Percentiles rank a stretch among this genome's conserved stretches.
phyloP scores from a whole-genome alignment of 129 eudicot species.

The Dittrichia graveolens region DNA sequence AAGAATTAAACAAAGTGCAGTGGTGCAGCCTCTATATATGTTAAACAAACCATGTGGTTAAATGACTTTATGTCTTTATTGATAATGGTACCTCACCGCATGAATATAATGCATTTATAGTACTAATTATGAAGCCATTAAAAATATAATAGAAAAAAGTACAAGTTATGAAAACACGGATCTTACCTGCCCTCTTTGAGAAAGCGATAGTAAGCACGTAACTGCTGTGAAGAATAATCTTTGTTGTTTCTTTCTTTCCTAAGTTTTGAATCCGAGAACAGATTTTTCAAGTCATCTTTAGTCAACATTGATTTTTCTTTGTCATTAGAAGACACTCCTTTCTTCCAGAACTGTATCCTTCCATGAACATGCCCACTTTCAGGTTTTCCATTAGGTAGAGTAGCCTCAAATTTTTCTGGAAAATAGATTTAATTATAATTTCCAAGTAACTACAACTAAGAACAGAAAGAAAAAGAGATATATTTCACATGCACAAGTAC shows the following conservation, averaged over 20 bases:
- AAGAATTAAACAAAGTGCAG: not conserved
- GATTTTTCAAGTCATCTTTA: slow-evolving; percentile 36
- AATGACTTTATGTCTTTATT: not conserved
- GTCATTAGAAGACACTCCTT: slow-evolving; percentile 31
- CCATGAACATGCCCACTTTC: slow-evolving; percentile 40
- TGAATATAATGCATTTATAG: not conserved
- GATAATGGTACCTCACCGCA: not conserved
- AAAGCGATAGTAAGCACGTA: slow-evolving; percentile 66
- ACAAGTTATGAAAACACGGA: not conserved
- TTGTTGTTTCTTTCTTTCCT: slow-evolving; percentile 33
- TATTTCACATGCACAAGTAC: not conserved
- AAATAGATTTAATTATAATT: slow-evolving; percentile 17
- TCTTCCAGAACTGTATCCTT: slow-evolving; percentile 42
- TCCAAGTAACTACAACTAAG: slow-evolving; percentile 6
- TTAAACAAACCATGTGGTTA: not conserved
- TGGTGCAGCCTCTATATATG: slow-evolving; percentile 15
- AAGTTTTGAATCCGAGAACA: slow-evolving; percentile 28
- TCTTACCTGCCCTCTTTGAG: slow-evolving; percentile 84
- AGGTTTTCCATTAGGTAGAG: slow-evolving; percentile 37
- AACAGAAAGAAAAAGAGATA: slow-evolving; percentile 14
- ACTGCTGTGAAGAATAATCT: slow-evolving; percentile 47
- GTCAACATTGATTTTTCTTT: slow-evolving; percentile 40
- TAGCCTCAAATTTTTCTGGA: slow-evolving; percentile 51
- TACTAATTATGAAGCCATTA: not conserved
- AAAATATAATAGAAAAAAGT: not conserved